Evolutionary conservation across 2,329 filamentous ascomycete species (phyloP).

Genomic region (Blastomyces percursus): DNA sequence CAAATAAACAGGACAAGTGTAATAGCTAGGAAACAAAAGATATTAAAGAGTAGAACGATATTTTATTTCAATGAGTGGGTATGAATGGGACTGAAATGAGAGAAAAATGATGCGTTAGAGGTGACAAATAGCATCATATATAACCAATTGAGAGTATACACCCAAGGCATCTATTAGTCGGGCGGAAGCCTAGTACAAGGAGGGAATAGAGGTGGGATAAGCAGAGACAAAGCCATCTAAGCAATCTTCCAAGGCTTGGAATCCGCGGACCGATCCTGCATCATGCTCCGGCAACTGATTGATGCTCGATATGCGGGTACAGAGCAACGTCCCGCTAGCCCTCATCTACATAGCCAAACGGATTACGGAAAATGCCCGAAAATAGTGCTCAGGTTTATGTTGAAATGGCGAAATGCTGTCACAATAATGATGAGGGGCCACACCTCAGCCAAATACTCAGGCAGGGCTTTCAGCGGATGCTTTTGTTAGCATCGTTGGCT

Average conservation of each 20-base stretch:
- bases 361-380: slow-evolving; percentile 6
- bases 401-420: neutral
- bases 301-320: neutral
- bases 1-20: neutral
- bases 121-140: slow-evolving; percentile 1
- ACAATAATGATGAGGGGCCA: neutral
- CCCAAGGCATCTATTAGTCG: neutral
- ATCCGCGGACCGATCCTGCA: neutral
- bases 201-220: no score
- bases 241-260: neutral
- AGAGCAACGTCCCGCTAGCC: neutral
- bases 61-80: neutral
- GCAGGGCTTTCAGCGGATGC: neutral
- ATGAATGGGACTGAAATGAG: neutral
- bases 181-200: neutral
- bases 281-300: neutral
- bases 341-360: neutral
- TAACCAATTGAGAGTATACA: neutral
- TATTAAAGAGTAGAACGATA: neutral
- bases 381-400: slow-evolving; percentile 1
- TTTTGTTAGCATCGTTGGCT: neutral
- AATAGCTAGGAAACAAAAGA: neutral
- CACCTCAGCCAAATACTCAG: neutral
- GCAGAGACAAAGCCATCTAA: neutral
- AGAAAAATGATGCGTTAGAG: neutral